Evolutionary conservation across 768 basidiomycete genomes (phyloP), one percentile per base, ranked within the genome.

Genomic region (Lactarius hengduanensis): DNA sequence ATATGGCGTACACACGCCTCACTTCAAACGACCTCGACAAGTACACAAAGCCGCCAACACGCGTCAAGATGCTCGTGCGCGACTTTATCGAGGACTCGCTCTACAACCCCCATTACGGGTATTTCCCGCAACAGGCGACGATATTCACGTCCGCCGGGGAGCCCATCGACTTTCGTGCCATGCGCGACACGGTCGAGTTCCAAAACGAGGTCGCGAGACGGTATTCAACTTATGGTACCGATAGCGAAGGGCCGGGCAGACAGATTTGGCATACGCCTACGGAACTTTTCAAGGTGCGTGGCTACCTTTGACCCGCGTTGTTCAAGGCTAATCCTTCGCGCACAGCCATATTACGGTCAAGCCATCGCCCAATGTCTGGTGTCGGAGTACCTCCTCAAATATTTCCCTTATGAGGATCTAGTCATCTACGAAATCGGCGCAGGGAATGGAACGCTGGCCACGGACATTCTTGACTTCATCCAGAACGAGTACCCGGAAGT

Each of bases 221-320:
- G 70, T 98, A 98, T 74, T 82, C 84, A 57, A 80, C 82, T 26
- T 91, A 92, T 72, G 89, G 89, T 18, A 77, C 79, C 36, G 83
- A 87, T 71, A 81, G 78, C 69, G 81, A 86, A 43, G 90, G 90
- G 11, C 88, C 89, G 26, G 92, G 94, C 7, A 84, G 86, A 72
- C 96, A 99, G 78, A 80, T 99, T 62, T 99, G 97, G 97, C 97
- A 99, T 77, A 99, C 97, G 1, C 97, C 97, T 0, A 96, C 94
- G 0, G 97, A 98, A 74, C 77, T 99, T 36, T 98, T 99, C 82
- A 94, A 96, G 86, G 97, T 96, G 72, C 59, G 83, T 75, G 10
- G 26, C 30, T 55, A 41, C 30, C 59, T 67, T 38, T 16, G 57
- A 57, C 56, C 9, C 18, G 45, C 34, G 43, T 61, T 43, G 15